Evolutionary conservation across 768 basidiomycete species (phyloP).

Genomic region (Lentinula detonsa): DNA sequence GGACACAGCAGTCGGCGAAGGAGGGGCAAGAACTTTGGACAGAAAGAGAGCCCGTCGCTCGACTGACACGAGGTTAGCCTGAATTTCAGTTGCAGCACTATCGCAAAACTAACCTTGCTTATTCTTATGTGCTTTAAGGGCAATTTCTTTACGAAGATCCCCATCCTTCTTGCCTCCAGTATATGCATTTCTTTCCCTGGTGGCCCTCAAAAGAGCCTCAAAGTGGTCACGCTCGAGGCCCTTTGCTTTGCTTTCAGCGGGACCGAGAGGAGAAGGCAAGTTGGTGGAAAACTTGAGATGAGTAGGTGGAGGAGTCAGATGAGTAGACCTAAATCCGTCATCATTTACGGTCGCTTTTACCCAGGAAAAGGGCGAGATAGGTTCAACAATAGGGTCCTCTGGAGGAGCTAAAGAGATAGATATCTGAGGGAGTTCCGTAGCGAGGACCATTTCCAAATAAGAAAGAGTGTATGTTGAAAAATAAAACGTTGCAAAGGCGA

Average conservation of each 20-base stretch:
- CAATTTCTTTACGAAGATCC: constrained; percentile 71
- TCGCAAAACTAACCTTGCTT: constrained; percentile 56
- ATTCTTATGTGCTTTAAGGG: constrained; percentile 62
- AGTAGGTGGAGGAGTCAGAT: constrained; percentile 52
- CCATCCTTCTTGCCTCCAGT: constrained; percentile 38
- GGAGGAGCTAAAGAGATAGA: constrained; percentile 64
- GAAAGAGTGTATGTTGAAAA: constrained; percentile 16
- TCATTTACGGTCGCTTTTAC: constrained; percentile 18
- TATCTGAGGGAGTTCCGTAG: constrained; percentile 56
- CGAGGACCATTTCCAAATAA: constrained; percentile 30
- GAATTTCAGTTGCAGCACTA: neutral
- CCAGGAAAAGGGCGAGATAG: constrained; percentile 57
- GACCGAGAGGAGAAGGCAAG: constrained; percentile 47
- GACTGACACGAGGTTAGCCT: constrained; percentile 29
- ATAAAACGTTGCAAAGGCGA: constrained; percentile 29
- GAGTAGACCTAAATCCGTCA: constrained; percentile 51
- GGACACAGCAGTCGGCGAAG: constrained; percentile 50
- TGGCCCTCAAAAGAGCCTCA: constrained; percentile 54
- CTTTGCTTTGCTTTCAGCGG: constrained; percentile 29
- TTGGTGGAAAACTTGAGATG: constrained; percentile 31
- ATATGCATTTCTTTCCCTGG: constrained; percentile 48
- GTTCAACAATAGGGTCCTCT: constrained; percentile 43
- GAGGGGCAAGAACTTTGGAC: constrained; percentile 64
- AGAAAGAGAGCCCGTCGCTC: constrained; percentile 74
- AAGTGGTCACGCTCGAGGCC: constrained; percentile 63